Evolutionary conservation across 257 asterid genomes (phyloP), one percentile per base, ranked within the genome.

Genomic region (Fraxinus anomala): DNA sequence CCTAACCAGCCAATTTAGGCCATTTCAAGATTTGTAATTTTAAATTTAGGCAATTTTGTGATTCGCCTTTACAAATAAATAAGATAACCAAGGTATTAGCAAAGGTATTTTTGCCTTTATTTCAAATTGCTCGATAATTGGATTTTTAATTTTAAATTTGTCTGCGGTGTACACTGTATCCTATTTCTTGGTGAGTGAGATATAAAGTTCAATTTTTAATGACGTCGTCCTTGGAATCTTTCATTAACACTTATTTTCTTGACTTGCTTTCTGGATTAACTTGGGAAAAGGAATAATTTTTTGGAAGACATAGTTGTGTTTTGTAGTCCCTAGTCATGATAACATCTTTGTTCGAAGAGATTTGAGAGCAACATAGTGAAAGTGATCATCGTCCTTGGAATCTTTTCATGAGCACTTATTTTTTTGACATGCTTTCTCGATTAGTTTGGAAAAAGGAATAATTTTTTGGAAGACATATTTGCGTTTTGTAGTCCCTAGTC

Each of bases 31-130:
- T 82, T 73, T 68, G 77, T 73, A 70, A 74, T 67, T 82, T 67
- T 74, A 72, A 77, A 42, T 73, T 73, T 75, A 80, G 75, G 66
- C 49, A 67, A 12, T 79, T 80, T 73, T 77, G 28, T 63, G 73
- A 73, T 78, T 85, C 87, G 74, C 82, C 69, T 72, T 75, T 56
- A 24, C 56, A 42, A 61, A 49, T 78, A 68, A 88, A 79, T 76
- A 79, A 85, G 80, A 65, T 76, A 61, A 3, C 68, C 77, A 65
- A 75, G 78, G 28, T 40, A 61, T 69, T 69, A 70, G 70, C 63
- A 36, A 42, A 10, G 26, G 66, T 31, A n/a, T 40, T 71, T 68
- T 72, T 72, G 61, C 23, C 47, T 21, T 76, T 84, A 61, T 68
- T 78, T 86, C 73, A 49, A 28, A 49, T 73, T 14, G 76, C 71